These are phyloP conservation scores for Heracleum sosnowskyi DNA, from an alignment of 129 eudicot species.

Conservation along the genomic window DNA sequence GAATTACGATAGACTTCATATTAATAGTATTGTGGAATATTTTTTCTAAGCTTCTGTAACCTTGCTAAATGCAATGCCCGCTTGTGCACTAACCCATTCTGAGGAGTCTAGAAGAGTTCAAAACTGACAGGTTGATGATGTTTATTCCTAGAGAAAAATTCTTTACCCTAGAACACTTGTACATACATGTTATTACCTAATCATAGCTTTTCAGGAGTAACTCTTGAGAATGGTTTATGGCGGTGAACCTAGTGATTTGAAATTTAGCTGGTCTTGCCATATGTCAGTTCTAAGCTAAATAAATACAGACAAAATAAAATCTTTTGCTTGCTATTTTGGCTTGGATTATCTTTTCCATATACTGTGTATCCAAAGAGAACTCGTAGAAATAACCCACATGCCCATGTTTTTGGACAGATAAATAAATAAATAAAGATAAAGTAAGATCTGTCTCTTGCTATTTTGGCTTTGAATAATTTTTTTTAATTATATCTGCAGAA, in stretches of 20 bases:
- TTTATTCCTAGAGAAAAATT: not conserved
- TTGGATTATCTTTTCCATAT: not conserved
- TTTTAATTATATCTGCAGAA: slow-evolving; percentile 28
- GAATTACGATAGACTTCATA: not conserved
- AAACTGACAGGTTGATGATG: not conserved
- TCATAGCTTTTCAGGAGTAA: not conserved
- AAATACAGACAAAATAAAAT: not conserved
- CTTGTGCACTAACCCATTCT: not conserved
- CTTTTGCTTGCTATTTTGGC: not conserved
- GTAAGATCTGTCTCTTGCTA: not conserved
- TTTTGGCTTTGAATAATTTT: not conserved
- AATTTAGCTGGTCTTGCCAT: not conserved
- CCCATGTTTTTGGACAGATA: slow-evolving; percentile 26
- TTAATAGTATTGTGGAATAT: not conserved
- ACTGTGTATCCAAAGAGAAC: slow-evolving; percentile 27
- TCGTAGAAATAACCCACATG: slow-evolving; percentile 40
- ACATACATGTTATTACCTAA: not conserved
- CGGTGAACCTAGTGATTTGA: not conserved
- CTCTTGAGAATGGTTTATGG: not conserved
- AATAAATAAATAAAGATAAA: not conserved
- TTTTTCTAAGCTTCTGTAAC: not conserved
- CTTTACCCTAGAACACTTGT: not conserved
- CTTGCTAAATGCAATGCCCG: not conserved
- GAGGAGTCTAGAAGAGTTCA: not conserved
- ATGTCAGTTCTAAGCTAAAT: not conserved